Evolutionary conservation across 306 rosid genomes (phyloP).

Genomic region (Lathyrus aphaca): DNA sequence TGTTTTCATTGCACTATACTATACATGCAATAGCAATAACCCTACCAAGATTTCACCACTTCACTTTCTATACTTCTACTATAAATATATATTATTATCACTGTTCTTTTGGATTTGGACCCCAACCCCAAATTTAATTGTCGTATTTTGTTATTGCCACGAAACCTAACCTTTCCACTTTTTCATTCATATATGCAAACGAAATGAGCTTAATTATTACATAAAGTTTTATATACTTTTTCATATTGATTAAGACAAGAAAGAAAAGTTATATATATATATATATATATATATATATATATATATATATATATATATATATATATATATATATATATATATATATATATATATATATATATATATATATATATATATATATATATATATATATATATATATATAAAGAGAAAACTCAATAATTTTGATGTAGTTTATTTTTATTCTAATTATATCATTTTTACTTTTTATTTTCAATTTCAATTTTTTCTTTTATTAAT

Average conservation of each 20-base stretch:
- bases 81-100: not conserved
- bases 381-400: no score
- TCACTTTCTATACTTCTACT: not conserved
- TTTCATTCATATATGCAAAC: not conserved
- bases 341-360: no score
- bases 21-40: constrained; percentile 5
- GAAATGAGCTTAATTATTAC: constrained; percentile 17
- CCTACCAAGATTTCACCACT: constrained; percentile 26
- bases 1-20: no score
- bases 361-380: no score
- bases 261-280: not conserved
- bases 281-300: no score
- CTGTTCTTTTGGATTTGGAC: not conserved
- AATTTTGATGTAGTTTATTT: no score
- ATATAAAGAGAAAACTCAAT: no score
- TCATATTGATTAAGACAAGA: constrained; percentile 35
- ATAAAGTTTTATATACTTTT: constrained; percentile 30
- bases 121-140: not conserved
- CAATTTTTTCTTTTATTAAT: no score
- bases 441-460: no score
- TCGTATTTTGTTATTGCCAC: constrained; percentile 32
- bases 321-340: no score
- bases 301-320: no score
- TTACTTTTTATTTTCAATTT: no score
- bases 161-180: constrained; percentile 1